Evolutionary conservation across 768 basidiomycete genomes (phyloP).

Genomic region (Suillus paluster): DNA sequence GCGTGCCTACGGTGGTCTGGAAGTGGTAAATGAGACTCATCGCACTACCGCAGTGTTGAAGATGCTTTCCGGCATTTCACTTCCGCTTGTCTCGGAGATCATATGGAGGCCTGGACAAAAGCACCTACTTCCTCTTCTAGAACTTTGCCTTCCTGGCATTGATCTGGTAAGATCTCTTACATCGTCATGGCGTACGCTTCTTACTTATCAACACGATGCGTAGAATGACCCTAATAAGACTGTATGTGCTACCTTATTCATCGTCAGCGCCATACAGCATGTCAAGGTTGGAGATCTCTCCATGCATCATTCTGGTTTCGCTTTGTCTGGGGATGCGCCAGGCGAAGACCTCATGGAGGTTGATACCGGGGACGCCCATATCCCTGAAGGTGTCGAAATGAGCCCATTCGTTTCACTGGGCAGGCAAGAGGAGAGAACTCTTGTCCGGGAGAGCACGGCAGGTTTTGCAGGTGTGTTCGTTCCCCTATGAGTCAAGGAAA

Average conservation of each 20-base stretch:
- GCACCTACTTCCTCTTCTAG: constrained; percentile 84
- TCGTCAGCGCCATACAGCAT: constrained; percentile 71
- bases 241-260: constrained; percentile 79
- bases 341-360: constrained; percentile 59
- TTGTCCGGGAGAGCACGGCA: constrained; percentile 79
- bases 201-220: constrained; percentile 7
- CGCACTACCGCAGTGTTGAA: constrained; percentile 90
- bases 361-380: constrained; percentile 46
- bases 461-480: constrained; percentile 66
- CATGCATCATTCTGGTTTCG: constrained; percentile 57
- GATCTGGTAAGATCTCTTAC: constrained; percentile 63
- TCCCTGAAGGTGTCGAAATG: constrained; percentile 55
- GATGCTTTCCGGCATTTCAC: constrained; percentile 76
- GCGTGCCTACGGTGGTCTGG: constrained; percentile 89
- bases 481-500: background rate
- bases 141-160: constrained; percentile 89
- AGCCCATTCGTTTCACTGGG: constrained; percentile 45
- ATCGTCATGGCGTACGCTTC: constrained; percentile 2
- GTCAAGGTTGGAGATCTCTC: constrained; percentile 82
- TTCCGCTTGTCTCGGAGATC: constrained; percentile 75
- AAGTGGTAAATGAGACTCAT: constrained; percentile 94
- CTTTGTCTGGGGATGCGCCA: constrained; percentile 57
- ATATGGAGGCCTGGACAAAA: constrained; percentile 88
- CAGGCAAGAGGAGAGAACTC: constrained; percentile 68
- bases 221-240: constrained; percentile 86